phyloP scores from a whole-genome alignment of 352 stramenopile genomes.

The Phytophthora brassicae region DNA sequence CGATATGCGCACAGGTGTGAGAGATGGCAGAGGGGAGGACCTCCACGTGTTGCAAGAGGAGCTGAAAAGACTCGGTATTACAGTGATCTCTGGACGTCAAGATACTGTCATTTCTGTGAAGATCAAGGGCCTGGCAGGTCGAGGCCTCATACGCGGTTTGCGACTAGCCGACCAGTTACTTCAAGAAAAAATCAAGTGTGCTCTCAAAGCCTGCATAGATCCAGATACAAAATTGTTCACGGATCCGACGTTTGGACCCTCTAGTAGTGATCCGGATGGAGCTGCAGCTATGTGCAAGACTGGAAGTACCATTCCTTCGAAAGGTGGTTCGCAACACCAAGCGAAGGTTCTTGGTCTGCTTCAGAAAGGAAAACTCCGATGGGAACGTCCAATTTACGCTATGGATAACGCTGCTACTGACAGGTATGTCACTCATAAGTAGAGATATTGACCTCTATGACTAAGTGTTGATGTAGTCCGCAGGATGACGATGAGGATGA shows the following conservation, averaged over 20 bases:
- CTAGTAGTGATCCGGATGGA: constrained; percentile 50
- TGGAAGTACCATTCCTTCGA: constrained; percentile 48
- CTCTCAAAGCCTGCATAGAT: constrained; percentile 55
- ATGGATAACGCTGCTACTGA: constrained; percentile 29
- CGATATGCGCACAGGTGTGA: constrained; percentile 17
- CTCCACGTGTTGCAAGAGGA: constrained; percentile 69
- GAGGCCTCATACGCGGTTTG: constrained; percentile 54
- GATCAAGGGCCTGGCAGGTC: constrained; percentile 72
- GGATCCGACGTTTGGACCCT: constrained; percentile 85
- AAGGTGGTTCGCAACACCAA: constrained; percentile 76
- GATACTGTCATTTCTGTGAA: constrained; percentile 77
- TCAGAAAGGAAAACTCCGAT: constrained; percentile 76
- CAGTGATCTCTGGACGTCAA: constrained; percentile 69
- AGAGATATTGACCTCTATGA: no score
- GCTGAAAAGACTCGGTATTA: constrained; percentile 80
- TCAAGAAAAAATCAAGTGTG: constrained; percentile 70
- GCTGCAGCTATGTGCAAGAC: constrained; percentile 70
- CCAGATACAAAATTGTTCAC: constrained; percentile 56
- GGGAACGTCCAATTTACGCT: constrained; percentile 73
- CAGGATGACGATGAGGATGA: constrained; percentile 31
- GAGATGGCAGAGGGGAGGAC: constrained; percentile 23
- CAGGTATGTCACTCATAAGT: no score
- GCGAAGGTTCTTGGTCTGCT: constrained; percentile 69
- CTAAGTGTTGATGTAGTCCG: constrained; percentile 11
- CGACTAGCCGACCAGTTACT: constrained; percentile 69